Conservation (phyloP, 495 filamentous ascomycete genomes). For the Neurospora sp. region DNA sequence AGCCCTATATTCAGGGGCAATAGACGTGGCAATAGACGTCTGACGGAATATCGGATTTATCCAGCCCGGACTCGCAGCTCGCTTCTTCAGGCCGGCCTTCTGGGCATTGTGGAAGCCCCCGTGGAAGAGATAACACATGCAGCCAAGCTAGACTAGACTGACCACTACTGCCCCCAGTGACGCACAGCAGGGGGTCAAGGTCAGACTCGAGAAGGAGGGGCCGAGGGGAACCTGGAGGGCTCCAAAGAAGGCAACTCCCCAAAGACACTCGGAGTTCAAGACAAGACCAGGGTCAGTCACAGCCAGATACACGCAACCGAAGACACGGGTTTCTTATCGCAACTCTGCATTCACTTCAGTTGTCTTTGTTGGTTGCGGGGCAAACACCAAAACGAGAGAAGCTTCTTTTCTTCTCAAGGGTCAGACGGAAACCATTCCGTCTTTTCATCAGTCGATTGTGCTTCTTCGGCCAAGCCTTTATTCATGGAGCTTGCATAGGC, state of each 20-base stretch:
- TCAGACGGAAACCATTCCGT: not conserved
- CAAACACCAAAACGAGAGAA: not conserved
- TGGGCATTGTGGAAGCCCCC: not conserved
- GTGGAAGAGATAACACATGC: not conserved
- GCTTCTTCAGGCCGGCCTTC: not conserved
- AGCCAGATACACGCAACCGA: not conserved
- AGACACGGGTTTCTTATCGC: not conserved
- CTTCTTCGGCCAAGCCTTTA: not conserved
- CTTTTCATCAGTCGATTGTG: not conserved
- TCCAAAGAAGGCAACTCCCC: not conserved
- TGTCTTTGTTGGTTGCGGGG: not conserved
- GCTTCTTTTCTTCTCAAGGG: not conserved
- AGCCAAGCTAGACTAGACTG: not conserved
- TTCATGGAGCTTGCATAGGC: not conserved
- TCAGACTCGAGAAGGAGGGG: not conserved
- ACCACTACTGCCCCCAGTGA: not conserved
- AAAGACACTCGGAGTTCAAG: not conserved
- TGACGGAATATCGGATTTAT: not conserved
- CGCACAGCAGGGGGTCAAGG: not conserved
- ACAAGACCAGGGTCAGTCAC: not conserved
- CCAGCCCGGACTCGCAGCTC: not conserved
- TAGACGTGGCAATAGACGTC: not conserved
- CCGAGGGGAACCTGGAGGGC: not conserved
- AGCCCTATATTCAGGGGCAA: not conserved
- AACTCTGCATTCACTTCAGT: not conserved